These are phyloP conservation scores for Rhodosporidiobolus sp. DNA, from an alignment of 768 basidiomycete genomes.

Conservation along the genomic window DNA sequence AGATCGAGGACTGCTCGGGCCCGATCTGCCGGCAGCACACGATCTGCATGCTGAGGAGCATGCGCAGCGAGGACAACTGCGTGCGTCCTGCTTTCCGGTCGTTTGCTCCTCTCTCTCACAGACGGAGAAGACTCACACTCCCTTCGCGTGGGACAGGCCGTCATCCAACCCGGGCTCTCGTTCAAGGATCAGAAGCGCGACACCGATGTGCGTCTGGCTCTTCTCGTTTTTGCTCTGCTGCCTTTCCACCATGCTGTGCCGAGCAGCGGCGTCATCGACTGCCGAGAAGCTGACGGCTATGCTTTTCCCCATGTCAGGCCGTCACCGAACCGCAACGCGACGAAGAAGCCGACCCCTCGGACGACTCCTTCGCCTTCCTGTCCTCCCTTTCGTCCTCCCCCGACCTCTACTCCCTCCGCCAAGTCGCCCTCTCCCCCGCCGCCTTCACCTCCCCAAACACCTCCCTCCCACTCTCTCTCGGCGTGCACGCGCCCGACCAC, in stretches of 20 bases:
- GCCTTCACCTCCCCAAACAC: no score
- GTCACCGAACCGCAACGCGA: slow-evolving; percentile 36
- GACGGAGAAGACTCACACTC: no score
- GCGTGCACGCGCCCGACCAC: not conserved
- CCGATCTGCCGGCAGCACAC: slow-evolving; percentile 51
- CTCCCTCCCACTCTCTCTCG: no score
- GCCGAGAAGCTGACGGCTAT: not conserved
- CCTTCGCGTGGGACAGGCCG: not conserved
- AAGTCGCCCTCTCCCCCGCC: not conserved
- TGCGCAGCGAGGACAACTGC: slow-evolving; percentile 46
- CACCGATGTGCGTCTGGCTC: slow-evolving; percentile 19
- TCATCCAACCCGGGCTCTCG: slow-evolving; percentile 27
- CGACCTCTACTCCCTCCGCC: not conserved
- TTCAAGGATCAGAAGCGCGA: slow-evolving; percentile 41
- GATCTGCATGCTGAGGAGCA: slow-evolving; percentile 54
- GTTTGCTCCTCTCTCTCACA: not conserved
- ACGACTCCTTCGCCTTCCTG: no score
- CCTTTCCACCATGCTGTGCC: no score
- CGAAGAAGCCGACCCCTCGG: slow-evolving; percentile 5
- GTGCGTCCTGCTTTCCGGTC: not conserved
- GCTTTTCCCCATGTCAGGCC: not conserved
- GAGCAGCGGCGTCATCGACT: no score
- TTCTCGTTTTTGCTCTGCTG: not conserved
- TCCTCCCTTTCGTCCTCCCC: not conserved
- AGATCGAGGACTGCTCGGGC: slow-evolving; percentile 49